Conservation (phyloP, 352 stramenopile genomes). For the Globisporangium sylvaticum region DNA sequence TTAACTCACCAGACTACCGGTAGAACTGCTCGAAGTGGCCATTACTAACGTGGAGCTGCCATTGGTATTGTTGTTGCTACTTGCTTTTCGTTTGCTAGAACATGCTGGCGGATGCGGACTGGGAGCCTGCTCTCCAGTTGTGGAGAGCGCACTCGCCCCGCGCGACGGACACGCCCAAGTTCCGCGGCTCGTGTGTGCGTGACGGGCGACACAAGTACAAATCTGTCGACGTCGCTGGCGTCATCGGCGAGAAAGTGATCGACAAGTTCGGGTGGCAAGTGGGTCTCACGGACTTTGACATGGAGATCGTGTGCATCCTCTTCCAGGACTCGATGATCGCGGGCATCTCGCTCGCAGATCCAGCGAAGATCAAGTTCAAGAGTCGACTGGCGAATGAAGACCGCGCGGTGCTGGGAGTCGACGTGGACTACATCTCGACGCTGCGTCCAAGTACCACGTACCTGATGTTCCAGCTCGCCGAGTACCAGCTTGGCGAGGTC, state of each 20-base stretch:
- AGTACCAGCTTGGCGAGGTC: slow-evolving; percentile 55
- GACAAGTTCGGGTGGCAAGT: slow-evolving; percentile 64
- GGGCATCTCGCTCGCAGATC: slow-evolving; percentile 59
- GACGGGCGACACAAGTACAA: slow-evolving; percentile 75
- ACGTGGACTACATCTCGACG: slow-evolving; percentile 73
- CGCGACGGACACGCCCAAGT: slow-evolving; percentile 33
- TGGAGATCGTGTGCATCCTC: slow-evolving; percentile 74
- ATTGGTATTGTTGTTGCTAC: not conserved
- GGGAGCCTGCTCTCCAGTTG: slow-evolving; percentile 47
- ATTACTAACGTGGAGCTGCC: not conserved
- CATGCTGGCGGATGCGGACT: slow-evolving; percentile 46
- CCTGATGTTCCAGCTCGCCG: slow-evolving; percentile 64
- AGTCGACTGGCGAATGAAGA: slow-evolving; percentile 72
- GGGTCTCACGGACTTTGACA: slow-evolving; percentile 55
- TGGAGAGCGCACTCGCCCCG: slow-evolving; percentile 43
- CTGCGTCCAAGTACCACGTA: slow-evolving; percentile 73
- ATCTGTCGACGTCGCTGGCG: slow-evolving; percentile 54
- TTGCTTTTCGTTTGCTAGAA: slow-evolving; percentile 20
- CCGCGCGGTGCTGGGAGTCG: slow-evolving; percentile 34
- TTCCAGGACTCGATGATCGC: slow-evolving; percentile 68
- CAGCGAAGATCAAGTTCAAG: slow-evolving; percentile 53
- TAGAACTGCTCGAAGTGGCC: not conserved
- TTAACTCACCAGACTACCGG: not conserved
- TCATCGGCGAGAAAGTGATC: slow-evolving; percentile 52
- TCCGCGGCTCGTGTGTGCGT: slow-evolving; percentile 74